phyloP scores from a whole-genome alignment of 2,329 filamentous ascomycete species.

The Stemphylium lycopersici region DNA sequence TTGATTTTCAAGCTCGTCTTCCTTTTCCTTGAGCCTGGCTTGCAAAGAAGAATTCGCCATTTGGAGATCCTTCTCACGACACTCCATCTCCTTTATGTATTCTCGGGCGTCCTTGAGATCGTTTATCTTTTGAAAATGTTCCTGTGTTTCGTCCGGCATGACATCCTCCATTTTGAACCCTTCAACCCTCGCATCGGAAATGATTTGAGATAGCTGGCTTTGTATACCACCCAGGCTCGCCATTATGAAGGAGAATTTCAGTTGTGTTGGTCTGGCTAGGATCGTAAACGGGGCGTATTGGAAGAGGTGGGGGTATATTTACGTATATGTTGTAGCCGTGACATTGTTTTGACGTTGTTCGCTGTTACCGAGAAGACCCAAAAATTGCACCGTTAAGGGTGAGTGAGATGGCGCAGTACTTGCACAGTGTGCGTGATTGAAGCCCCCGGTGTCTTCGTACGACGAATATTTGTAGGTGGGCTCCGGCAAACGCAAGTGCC shows the following conservation, averaged over 20 bases:
- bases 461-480: no score
- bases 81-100: conserved; percentile 23
- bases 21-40: conserved; percentile 18
- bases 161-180: conserved; percentile 23
- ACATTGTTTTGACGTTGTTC: neutral
- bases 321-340: neutral
- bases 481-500: no score
- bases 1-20: conserved; percentile 20
- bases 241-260: conserved; percentile 8
- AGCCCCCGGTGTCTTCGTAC: no score
- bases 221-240: conserved; percentile 18
- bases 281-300: neutral
- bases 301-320: neutral
- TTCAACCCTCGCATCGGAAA: conserved; percentile 16
- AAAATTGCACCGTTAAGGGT: no score
- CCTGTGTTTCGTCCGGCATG: conserved; percentile 17
- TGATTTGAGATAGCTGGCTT: conserved; percentile 20
- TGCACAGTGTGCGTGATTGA: neutral
- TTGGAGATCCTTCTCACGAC: conserved; percentile 15
- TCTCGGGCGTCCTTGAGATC: conserved; percentile 23
- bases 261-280: neutral
- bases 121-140: conserved; percentile 12
- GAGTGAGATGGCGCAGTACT: neutral
- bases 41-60: conserved; percentile 10
- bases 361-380: no score